A percentile compares a stretch with the other conserved stretches of the same genome.
Evolutionary conservation across 2,329 filamentous ascomycete species (phyloP).

Genomic region (Chaetomiaceae sp.): DNA sequence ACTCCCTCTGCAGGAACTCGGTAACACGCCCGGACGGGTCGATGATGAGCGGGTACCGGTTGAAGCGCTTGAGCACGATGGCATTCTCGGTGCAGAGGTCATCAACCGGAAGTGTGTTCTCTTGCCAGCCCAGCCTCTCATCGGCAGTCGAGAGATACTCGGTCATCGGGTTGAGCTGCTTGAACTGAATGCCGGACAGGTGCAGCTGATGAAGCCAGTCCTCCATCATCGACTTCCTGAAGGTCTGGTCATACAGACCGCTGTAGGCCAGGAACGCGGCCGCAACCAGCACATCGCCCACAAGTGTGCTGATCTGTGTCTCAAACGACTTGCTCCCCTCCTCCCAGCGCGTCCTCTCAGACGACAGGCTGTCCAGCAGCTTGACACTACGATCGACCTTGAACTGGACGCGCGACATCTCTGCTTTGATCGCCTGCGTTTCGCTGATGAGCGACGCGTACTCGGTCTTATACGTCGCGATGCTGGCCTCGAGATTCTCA

Average conservation of each 20-base stretch:
- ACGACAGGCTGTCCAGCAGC: slow-evolving; percentile 89
- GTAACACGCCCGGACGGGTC: slow-evolving; percentile 93
- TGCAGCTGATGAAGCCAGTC: slow-evolving; percentile 94
- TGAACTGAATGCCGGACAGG: slow-evolving; percentile 89
- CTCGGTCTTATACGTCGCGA: slow-evolving; percentile 91
- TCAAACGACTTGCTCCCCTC: slow-evolving; percentile 97
- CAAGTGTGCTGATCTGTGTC: slow-evolving; percentile 92
- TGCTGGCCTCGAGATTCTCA: slow-evolving; percentile 77
- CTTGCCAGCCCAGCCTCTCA: slow-evolving; percentile 91
- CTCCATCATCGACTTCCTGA: slow-evolving; percentile 95
- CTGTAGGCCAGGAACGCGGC: slow-evolving; percentile 96
- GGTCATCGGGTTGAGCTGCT: slow-evolving; percentile 88
- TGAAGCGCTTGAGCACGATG: slow-evolving; percentile 95
- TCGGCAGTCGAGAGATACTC: slow-evolving; percentile 97
- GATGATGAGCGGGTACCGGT: slow-evolving; percentile 96
- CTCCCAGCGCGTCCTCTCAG: slow-evolving; percentile 90
- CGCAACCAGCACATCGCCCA: slow-evolving; percentile 93
- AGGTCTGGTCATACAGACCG: slow-evolving; percentile 95
- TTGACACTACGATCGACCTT: slow-evolving; percentile 97
- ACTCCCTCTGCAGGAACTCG: slow-evolving; percentile 92
- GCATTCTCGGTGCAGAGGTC: slow-evolving; percentile 98
- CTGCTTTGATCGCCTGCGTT: slow-evolving; percentile 92
- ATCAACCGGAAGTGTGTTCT: slow-evolving; percentile 87
- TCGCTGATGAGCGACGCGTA: slow-evolving; percentile 95
- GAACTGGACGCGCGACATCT: slow-evolving; percentile 94